phyloP scores from a whole-genome alignment of 2,329 filamentous ascomycete genomes.

The Claviceps humidiphila region DNA sequence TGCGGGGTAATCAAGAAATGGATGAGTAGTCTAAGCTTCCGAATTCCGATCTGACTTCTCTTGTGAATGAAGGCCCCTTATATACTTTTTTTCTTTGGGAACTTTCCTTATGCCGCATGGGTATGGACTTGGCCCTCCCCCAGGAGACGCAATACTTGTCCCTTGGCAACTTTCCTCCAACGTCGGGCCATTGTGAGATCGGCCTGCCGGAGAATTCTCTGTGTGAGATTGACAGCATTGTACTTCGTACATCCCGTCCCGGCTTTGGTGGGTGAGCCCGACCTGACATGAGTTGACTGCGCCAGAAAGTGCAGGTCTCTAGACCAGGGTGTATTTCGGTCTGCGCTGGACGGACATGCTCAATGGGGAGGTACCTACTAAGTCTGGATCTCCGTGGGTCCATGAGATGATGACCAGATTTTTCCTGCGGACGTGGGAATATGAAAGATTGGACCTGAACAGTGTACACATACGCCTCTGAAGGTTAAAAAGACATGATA shows the following conservation, averaged over 20 bases:
- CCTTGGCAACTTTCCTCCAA: not conserved
- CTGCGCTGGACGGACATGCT: conserved; percentile 1
- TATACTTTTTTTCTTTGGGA: conserved; percentile 6
- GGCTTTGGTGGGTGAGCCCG: conserved; percentile 1
- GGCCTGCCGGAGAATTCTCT: conserved; percentile 8
- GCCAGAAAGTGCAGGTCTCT: not conserved
- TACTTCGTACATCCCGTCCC: conserved; percentile 5
- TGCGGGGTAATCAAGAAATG: not conserved
- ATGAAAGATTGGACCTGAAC: not conserved
- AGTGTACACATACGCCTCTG: not conserved
- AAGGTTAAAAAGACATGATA: conserved; percentile 1
- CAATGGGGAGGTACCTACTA: conserved; percentile 1
- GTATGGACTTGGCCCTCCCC: conserved; percentile 1
- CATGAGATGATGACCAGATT: conserved; percentile 1
- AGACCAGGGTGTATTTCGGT: conserved; percentile 4
- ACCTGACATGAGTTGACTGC: not conserved
- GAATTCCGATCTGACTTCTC: not conserved
- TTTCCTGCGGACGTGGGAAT: conserved; percentile 6
- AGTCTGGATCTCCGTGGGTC: conserved; percentile 3
- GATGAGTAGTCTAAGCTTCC: conserved; percentile 2
- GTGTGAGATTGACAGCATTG: conserved; percentile 5
- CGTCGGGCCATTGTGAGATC: conserved; percentile 1
- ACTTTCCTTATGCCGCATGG: conserved; percentile 4
- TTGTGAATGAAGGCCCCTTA: conserved; percentile 7
- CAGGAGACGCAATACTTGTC: not conserved